Evolutionary conservation across 805 yeast species (phyloP), one percentile per base, ranked within the genome.

Genomic region (Yamadazyma sp.): DNA sequence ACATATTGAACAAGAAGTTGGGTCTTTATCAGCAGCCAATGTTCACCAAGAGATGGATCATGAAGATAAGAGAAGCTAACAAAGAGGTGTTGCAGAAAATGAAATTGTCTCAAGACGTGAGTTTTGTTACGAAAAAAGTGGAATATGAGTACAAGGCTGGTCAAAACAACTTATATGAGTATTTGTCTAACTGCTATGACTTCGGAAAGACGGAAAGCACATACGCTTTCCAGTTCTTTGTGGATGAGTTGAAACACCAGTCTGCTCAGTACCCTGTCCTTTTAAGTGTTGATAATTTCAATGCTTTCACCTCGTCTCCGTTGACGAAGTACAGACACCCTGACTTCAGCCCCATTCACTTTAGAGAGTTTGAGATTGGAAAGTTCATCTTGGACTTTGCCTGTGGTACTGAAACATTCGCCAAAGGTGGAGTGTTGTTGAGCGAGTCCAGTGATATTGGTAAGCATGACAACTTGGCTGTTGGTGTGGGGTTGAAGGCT

Each of bases 231-330:
- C 65, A 70, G 38, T 71, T 73, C 35, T 61, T 84, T 14, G 50
- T 84, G 3, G 55, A 66, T 2, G 88, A 84, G 60, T 62, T 87
- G 33, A 40, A 54, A 35, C 54, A 71, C 11, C 52, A 50, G 24
- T 86, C 84, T 45, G 42, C 59, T 2, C 40, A 54, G 11, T 57
- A 66, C 25, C 90, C 91, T 4, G 82, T 83, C 7, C 65, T 76
- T 35, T 67, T 87, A 28, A 71, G 95, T 3, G 70, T 88, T 28
- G 97, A 89, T 57, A 80, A 84, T 53, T 71, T 87, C 53, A 80
- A 86, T 42, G 77, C 80, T 3, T 60, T 86, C 40, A 57, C 79
- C 9, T 73, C 79, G 25, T 52, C 62, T 20, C 71, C 84, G 5
- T 59, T 60, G 36, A 76, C 95, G 6, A 70, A 63, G 27, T 87